A percentile compares a stretch with the other conserved stretches of the same genome.
These are phyloP conservation scores for Platanus orientalis DNA, from an alignment of 164 flowering plant genomes.

Conservation along the genomic window DNA sequence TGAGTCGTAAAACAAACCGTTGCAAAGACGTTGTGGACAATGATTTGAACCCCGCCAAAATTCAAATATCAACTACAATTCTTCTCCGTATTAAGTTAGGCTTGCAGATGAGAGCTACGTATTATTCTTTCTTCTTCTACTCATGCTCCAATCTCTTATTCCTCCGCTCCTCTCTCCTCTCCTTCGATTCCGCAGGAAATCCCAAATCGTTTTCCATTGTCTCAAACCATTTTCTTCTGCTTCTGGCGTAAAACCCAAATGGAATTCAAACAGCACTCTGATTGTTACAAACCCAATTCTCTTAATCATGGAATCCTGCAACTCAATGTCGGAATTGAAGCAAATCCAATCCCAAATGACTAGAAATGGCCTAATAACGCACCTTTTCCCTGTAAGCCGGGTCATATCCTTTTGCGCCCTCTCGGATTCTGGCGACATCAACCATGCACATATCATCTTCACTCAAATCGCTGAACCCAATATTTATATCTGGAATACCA, in stretches of 20 bases:
- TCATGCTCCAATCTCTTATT: neutral
- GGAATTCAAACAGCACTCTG: conserved; percentile 40
- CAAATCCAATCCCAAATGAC: conserved; percentile 72
- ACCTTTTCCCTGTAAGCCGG: conserved; percentile 56
- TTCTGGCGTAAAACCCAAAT: conserved; percentile 25
- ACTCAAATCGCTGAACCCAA: conserved; percentile 40
- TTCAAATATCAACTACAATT: no score
- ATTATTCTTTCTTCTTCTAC: neutral
- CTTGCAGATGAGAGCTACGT: neutral
- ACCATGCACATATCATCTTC: conserved; percentile 42
- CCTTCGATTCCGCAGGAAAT: neutral
- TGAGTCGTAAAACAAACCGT: no score
- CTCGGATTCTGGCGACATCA: conserved; percentile 43
- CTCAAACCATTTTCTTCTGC: conserved; percentile 6
- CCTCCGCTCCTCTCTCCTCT: neutral
- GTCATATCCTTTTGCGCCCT: conserved; percentile 57
- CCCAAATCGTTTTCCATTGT: neutral
- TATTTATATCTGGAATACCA: conserved; percentile 60
- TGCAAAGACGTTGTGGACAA: no score
- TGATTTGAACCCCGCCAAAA: no score
- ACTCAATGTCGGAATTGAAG: conserved; percentile 47
- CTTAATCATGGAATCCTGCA: conserved; percentile 45
- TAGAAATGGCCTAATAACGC: conserved; percentile 41
- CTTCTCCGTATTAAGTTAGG: neutral
- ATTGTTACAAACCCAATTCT: conserved; percentile 50